Conservation (phyloP, 768 basidiomycete genomes). For the Lentinula sp. region DNA sequence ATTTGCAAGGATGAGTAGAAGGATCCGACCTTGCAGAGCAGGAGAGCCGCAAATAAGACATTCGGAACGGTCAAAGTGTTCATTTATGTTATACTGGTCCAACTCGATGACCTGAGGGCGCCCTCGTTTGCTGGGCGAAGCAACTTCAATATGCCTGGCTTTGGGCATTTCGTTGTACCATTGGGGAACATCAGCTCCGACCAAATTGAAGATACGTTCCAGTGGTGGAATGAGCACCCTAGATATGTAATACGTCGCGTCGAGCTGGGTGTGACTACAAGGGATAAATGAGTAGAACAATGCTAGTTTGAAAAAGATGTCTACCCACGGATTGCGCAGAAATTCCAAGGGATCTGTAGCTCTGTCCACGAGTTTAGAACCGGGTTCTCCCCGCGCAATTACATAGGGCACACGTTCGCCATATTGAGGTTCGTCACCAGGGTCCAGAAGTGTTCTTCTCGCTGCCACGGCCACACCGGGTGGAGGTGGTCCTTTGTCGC, state of each 20-base stretch:
- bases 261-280: constrained; percentile 64
- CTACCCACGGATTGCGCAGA: constrained; percentile 51
- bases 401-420: constrained; percentile 93
- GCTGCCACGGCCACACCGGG: constrained; percentile 91
- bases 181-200: constrained; percentile 78
- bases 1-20: background rate
- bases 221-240: constrained; percentile 85
- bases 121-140: constrained; percentile 22
- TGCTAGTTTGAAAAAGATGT: background rate
- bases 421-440: constrained; percentile 82
- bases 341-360: constrained; percentile 72
- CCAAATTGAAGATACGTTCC: constrained; percentile 84
- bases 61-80: constrained; percentile 64
- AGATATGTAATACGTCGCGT: constrained; percentile 85
- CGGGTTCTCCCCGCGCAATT: constrained; percentile 61
- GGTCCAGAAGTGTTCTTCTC: constrained; percentile 65
- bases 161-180: constrained; percentile 92
- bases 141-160: constrained; percentile 25
- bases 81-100: constrained; percentile 55
- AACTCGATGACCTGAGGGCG: constrained; percentile 16
- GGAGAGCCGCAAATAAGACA: constrained; percentile 64
- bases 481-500: constrained; percentile 80
- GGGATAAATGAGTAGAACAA: background rate
- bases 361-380: constrained; percentile 64
- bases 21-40: constrained; percentile 44